Base-by-base conservation (phyloP, 148 eudicot species). In the Chenopodium berlandieri region DNA sequence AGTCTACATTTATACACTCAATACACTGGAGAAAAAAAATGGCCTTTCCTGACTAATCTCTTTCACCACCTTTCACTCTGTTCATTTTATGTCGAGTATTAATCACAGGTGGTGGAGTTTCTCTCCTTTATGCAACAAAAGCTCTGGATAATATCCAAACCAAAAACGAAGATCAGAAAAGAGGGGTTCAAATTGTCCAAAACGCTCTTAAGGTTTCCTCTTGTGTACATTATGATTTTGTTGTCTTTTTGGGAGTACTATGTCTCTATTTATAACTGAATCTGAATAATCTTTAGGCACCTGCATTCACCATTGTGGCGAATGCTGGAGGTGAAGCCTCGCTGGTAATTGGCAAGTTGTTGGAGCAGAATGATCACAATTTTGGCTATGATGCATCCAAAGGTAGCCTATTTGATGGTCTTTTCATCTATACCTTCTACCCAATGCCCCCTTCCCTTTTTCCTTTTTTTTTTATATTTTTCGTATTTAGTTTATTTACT, bases 241-340 rank as follows among this genome's bases (percentile, higher is more conserved):
- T 60, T 19, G 10, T 25, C 62, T 34, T 34, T 22, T 52, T 6
- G 44, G 37, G 25, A 62, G 69, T 10, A 27, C 13, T 30, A 0
- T 44, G 40, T 67, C 37, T 27, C 20, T 69, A 34, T 72, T 80
- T 19, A 44, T 67, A 76, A 64, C 56, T 3, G 67, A 13, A 25
- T 73, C 31, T 66, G 2, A 9, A 56, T 50, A 67, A 83, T 44
- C 66, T 80, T 63, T 80, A 94, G 97, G 97, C 97, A 69, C 99
- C 97, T 79, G 87, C 91, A 60, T 81, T 70, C 37, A 90, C 99
- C 73, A 96, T 96, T 46, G 91, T 89, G 75, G 87, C 96, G 80
- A 96, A 96, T 80, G 98, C 99, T 73, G 99, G 99, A 63, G 95
- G 84, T 79, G 97, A 92, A 83, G 97, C 92, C 73, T 90, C 93